Percentiles rank a stretch among this genome's conserved stretches.
These are phyloP conservation scores for Crepidotus variabilis DNA, from an alignment of 768 basidiomycete species.

Conservation along the genomic window DNA sequence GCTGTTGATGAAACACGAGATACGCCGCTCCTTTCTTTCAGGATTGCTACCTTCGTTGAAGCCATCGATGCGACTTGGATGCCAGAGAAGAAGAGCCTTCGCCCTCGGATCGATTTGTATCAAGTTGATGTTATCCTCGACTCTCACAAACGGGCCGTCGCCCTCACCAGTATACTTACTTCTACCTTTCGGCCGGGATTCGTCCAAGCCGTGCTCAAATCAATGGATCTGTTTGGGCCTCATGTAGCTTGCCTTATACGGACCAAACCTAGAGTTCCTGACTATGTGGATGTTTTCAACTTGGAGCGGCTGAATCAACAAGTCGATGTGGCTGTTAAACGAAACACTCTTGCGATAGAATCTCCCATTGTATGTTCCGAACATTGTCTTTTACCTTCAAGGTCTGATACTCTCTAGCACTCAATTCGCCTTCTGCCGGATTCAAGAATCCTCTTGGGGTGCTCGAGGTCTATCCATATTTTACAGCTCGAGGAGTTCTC, in stretches of 20 bases:
- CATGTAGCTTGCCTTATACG: not conserved
- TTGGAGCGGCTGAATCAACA: not conserved
- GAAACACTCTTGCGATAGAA: too few species aligned
- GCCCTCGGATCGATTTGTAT: not conserved
- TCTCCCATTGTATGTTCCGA: too few species aligned
- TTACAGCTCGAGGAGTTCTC: too few species aligned
- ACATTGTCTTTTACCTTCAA: too few species aligned
- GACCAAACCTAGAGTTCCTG: not conserved
- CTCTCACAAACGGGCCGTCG: not conserved
- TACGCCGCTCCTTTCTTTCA: not conserved
- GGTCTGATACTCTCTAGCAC: too few species aligned
- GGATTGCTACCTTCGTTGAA: not conserved
- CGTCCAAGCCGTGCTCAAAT: not conserved
- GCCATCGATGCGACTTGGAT: not conserved
- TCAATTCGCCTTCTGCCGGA: too few species aligned
- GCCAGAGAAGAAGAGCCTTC: not conserved
- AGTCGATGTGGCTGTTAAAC: not conserved
- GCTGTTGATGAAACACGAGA: not conserved
- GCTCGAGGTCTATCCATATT: too few species aligned
- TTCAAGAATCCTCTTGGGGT: too few species aligned
- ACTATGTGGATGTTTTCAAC: not conserved
- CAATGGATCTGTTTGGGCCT: not conserved
- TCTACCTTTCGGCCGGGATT: not conserved
- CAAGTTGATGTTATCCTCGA: not conserved
- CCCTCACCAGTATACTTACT: not conserved